These are phyloP conservation scores for Pestalotiopsis fici DNA, from an alignment of 2,329 filamentous ascomycete genomes.

Conservation along the genomic window DNA sequence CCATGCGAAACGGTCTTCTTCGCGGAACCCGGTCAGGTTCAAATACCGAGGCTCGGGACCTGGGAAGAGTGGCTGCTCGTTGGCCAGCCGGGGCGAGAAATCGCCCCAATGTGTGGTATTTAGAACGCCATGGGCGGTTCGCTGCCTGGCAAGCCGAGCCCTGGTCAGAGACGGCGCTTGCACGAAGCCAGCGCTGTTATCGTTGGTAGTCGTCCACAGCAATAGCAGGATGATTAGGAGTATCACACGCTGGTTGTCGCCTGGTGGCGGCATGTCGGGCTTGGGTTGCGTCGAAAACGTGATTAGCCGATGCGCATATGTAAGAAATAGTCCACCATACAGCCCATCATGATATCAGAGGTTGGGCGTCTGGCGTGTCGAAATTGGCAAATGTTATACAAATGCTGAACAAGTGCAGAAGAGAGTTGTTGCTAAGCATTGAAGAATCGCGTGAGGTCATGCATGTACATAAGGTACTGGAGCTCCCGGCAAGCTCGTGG, in stretches of 20 bases:
- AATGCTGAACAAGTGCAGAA: not conserved
- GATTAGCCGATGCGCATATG: not conserved
- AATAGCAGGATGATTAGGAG: slow-evolving; percentile 45
- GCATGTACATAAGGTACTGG: not conserved
- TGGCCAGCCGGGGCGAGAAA: slow-evolving; percentile 47
- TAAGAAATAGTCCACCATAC: not conserved
- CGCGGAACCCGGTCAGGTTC: slow-evolving; percentile 77
- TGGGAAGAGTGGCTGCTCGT: slow-evolving; percentile 21
- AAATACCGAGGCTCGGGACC: slow-evolving; percentile 46
- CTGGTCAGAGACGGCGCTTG: slow-evolving; percentile 41
- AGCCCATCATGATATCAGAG: not conserved
- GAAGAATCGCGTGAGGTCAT: slow-evolving; percentile 3
- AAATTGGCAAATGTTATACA: not conserved
- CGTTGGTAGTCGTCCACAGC: slow-evolving; percentile 45
- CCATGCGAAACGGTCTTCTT: slow-evolving; percentile 78
- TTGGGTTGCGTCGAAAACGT: not conserved
- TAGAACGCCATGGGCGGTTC: slow-evolving; percentile 52
- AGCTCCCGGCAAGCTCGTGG: not conserved
- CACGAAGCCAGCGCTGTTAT: slow-evolving; percentile 41
- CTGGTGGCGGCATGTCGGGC: slow-evolving; percentile 46
- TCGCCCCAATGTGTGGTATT: slow-evolving; percentile 62
- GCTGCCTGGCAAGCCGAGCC: slow-evolving; percentile 52
- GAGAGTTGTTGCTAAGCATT: not conserved
- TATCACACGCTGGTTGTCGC: slow-evolving; percentile 45
- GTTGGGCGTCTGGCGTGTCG: not conserved